These are phyloP conservation scores for Solanum hybrid DNA, from an alignment of 305 asterid species.

Conservation along the genomic window DNA sequence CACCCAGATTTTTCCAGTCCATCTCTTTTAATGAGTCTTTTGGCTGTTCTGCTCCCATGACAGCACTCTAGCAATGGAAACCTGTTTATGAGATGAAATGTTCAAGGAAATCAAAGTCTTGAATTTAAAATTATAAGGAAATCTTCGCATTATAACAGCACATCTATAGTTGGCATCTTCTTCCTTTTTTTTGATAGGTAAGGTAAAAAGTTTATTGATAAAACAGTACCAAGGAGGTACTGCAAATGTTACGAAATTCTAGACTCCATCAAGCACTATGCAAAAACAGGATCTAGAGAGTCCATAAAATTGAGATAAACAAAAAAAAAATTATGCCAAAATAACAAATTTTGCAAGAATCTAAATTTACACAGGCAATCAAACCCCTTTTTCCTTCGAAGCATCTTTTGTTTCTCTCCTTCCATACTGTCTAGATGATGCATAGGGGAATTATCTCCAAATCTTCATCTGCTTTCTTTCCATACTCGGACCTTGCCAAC, in stretches of 20 bases:
- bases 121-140: background rate
- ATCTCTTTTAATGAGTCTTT: constrained; percentile 33
- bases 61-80: background rate
- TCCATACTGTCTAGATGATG: background rate
- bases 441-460: background rate
- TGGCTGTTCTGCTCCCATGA: constrained; percentile 36
- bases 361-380: background rate
- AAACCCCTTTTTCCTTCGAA: background rate
- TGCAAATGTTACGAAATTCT: background rate
- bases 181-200: background rate
- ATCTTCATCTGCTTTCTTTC: background rate
- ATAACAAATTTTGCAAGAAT: background rate
- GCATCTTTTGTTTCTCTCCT: background rate
- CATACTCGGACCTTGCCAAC: background rate
- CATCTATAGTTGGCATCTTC: background rate
- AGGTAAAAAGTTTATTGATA: background rate
- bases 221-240: background rate
- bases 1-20: constrained; percentile 61
- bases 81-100: background rate
- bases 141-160: background rate
- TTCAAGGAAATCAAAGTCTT: background rate
- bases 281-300: background rate
- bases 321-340: background rate
- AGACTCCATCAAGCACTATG: background rate
- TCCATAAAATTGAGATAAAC: background rate